Evolutionary conservation across 1,284 basidiomycete genomes (phyloP).

Genomic region (Boletus albobrunnescens): DNA sequence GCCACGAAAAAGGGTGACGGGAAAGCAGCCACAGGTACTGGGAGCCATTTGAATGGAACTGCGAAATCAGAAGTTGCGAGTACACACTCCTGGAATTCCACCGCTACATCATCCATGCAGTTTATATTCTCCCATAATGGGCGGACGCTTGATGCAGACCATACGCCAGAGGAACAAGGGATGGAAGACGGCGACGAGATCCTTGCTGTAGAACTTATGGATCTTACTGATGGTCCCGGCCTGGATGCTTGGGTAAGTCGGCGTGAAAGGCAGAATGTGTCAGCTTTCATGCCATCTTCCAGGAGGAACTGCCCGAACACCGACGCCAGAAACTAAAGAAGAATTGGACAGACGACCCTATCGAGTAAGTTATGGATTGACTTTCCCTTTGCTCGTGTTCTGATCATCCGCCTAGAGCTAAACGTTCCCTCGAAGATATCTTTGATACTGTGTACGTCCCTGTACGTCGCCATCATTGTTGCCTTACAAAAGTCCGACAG

Average conservation of each 20-base stretch:
- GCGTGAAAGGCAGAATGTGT: background rate
- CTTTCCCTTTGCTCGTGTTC: background rate
- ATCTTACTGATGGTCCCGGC: conserved; percentile 65
- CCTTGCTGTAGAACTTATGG: conserved; percentile 81
- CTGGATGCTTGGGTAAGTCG: conserved; percentile 58
- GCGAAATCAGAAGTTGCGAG: conserved; percentile 44
- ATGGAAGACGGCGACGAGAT: conserved; percentile 84
- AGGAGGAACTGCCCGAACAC: conserved; percentile 63
- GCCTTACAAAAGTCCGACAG: conserved; percentile 36
- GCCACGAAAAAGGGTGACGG: conserved; percentile 40
- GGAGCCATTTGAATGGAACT: conserved; percentile 42
- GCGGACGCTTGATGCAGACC: conserved; percentile 64
- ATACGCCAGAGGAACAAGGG: conserved; percentile 77
- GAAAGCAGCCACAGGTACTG: conserved; percentile 24
- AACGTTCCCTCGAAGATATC: conserved; percentile 68
- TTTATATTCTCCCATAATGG: conserved; percentile 82
- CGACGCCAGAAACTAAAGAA: conserved; percentile 66
- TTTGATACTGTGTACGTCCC: conserved; percentile 71
- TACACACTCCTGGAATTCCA: conserved; percentile 32
- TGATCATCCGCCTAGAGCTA: conserved; percentile 47
- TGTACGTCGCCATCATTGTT: background rate
- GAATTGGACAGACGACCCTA: conserved; percentile 68
- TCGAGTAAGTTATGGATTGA: conserved; percentile 51
- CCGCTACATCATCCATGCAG: conserved; percentile 46
- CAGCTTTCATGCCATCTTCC: conserved; percentile 3